Base-by-base conservation (phyloP, 176 grass and related monocot genomes). In the Oryza coarctata region DNA sequence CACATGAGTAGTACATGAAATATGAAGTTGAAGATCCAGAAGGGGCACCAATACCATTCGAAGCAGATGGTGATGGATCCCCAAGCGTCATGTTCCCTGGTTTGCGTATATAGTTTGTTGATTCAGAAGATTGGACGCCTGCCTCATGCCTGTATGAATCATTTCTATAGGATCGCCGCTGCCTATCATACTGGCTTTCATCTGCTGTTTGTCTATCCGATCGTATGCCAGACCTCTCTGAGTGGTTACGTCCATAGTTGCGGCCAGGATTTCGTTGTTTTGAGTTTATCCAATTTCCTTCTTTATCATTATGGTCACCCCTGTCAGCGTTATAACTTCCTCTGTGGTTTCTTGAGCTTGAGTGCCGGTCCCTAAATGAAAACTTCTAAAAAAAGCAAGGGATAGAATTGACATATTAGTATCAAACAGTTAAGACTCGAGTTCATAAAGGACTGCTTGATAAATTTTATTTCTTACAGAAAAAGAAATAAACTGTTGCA, bases 341-440 rank as follows among this genome's bases (percentile, higher is more conserved):
- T 87, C 95, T 90, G 72, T 93, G 43, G 87, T 89, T 93, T 87
- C 95, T 97, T 69, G 86, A 81, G 68, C 70, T 89, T 63, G 86
- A 70, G 77, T 83, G 90, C 9, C 94, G 76, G 20, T 88, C 88
- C 83, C 81, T 92, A 70, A 69, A 94, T 12, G 81, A 49, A 89
- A 85, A 81, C 90, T 94, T 94, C 89, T 94, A 70, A 65, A 80
- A 26, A 65, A 72, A 38, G 79, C 72, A 73, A 80, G 33, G 26
- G 47, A 87, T 29, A 82, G 12, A 80, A 72, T 92, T 58, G 33
- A 84, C 35, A 29, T 36, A 29, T 86, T 76, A 84, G 82, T 78
- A 81, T 82, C 79, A 45, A 9, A 18, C 44, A 77, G 12, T 83
- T 67, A 36, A 85, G 61, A 80, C 58, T 71, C 26, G 84, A 65